phyloP scores from a whole-genome alignment of 768 basidiomycete genomes.

The Epithele typhae region DNA sequence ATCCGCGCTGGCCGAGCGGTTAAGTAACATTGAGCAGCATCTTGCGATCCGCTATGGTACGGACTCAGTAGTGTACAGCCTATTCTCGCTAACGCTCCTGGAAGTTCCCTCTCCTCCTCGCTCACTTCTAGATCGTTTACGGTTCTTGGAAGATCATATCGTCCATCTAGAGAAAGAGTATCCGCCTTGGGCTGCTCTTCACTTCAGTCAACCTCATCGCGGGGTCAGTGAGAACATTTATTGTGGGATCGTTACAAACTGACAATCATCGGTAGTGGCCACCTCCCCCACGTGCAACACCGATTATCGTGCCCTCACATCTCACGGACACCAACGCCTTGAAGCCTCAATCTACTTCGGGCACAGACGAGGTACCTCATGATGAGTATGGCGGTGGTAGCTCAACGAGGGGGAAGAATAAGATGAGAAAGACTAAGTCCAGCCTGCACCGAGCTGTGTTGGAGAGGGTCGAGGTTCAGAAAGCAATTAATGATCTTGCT shows the following conservation, averaged over 20 bases:
- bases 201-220: constrained; percentile 81
- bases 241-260: background rate
- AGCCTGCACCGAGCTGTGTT: constrained; percentile 72
- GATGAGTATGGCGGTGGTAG: no score
- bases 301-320: constrained; percentile 73
- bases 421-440: constrained; percentile 47
- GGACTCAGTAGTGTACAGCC: background rate
- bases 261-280: constrained; percentile 61
- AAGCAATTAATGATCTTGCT: constrained; percentile 53
- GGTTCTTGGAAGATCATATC: constrained; percentile 74
- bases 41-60: constrained; percentile 71
- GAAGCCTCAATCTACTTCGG: background rate
- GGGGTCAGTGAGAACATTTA: constrained; percentile 47
- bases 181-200: constrained; percentile 85
- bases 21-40: constrained; percentile 67
- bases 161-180: constrained; percentile 75
- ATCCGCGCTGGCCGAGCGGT: constrained; percentile 58
- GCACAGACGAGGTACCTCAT: background rate
- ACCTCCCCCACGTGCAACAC: constrained; percentile 72
- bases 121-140: constrained; percentile 58
- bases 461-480: constrained; percentile 71
- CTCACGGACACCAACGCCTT: constrained; percentile 31
- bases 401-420: constrained; percentile 21
- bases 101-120: constrained; percentile 72
- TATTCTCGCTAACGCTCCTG: background rate